Percentiles rank a stretch among this genome's conserved stretches.
Evolutionary conservation across 176 grass and related monocot species (phyloP).

Genomic region (Chloris gayana): DNA sequence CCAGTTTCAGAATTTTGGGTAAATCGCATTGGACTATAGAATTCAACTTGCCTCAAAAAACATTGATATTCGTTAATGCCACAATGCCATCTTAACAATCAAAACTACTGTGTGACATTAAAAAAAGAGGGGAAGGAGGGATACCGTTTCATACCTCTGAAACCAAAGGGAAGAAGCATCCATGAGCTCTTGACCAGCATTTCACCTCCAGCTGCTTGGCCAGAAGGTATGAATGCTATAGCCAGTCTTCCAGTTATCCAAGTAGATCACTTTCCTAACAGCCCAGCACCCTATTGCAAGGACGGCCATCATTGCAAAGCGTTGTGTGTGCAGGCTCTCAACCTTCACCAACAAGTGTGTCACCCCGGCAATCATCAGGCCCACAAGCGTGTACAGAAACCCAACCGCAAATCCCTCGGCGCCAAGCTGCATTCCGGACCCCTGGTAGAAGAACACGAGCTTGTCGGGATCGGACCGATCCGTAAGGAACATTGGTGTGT

Average conservation of each 20-base stretch:
- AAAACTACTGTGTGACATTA: neutral
- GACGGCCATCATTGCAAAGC: slow-evolving; percentile 65
- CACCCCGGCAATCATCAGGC: slow-evolving; percentile 70
- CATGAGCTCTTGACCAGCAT: neutral
- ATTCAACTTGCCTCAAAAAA: neutral
- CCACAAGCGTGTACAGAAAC: slow-evolving; percentile 81
- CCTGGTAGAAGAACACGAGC: slow-evolving; percentile 93
- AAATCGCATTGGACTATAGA: neutral
- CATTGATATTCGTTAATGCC: neutral
- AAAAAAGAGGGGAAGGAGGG: neutral
- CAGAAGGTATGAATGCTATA: slow-evolving; percentile 95
- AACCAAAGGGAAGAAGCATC: slow-evolving; percentile 31
- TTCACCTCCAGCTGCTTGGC: slow-evolving; percentile 90
- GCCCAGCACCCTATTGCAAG: slow-evolving; percentile 78
- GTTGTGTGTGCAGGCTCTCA: slow-evolving; percentile 57
- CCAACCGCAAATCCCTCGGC: slow-evolving; percentile 87
- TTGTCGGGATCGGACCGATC: slow-evolving; percentile 76
- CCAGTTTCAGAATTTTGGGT: neutral
- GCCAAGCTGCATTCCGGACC: slow-evolving; percentile 90
- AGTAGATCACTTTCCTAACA: slow-evolving; percentile 79
- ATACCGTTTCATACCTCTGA: slow-evolving; percentile 43
- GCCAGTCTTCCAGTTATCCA: slow-evolving; percentile 99
- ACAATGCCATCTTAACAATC: neutral
- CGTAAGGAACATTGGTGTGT: slow-evolving; percentile 75
- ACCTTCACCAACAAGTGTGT: slow-evolving; percentile 74